These are phyloP conservation scores for Dryas drummondii DNA, from an alignment of 306 rosid species.

Conservation along the genomic window DNA sequence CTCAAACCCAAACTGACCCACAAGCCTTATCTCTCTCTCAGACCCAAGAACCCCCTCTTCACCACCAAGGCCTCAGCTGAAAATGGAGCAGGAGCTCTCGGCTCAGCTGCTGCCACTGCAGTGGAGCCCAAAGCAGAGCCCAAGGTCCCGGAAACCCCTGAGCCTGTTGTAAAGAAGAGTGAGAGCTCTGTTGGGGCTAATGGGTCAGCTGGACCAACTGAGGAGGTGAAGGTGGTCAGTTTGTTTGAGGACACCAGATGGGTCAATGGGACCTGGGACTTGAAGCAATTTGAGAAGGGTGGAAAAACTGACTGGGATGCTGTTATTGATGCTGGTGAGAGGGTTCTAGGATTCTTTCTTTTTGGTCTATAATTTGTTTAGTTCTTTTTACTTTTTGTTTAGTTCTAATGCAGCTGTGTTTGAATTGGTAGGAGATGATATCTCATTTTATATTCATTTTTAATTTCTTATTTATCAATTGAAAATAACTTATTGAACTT, in stretches of 20 bases:
- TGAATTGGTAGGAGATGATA: neutral
- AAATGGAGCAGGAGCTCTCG: constrained; percentile 47
- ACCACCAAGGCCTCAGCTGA: constrained; percentile 49
- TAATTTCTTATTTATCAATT: neutral
- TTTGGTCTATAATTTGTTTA: neutral
- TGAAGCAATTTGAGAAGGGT: constrained; percentile 80
- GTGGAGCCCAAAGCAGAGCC: constrained; percentile 23
- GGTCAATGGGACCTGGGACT: constrained; percentile 92
- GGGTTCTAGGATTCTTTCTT: constrained; percentile 13
- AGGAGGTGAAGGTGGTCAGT: constrained; percentile 35
- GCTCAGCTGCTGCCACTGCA: constrained; percentile 34
- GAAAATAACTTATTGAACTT: neutral
- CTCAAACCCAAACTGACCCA: constrained; percentile 36
- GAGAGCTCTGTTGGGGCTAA: constrained; percentile 43
- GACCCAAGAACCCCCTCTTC: constrained; percentile 34
- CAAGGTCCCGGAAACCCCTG: constrained; percentile 28
- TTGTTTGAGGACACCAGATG: constrained; percentile 67
- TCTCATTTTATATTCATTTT: neutral
- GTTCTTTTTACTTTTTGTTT: neutral
- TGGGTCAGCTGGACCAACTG: constrained; percentile 46
- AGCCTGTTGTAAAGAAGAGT: constrained; percentile 23
- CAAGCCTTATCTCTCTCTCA: constrained; percentile 37
- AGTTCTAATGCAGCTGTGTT: neutral
- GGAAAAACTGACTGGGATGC: constrained; percentile 90
- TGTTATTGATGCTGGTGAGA: constrained; percentile 92